Evolutionary conservation across 2,329 filamentous ascomycete genomes (phyloP).

Genomic region (Whalleya microplaca): DNA sequence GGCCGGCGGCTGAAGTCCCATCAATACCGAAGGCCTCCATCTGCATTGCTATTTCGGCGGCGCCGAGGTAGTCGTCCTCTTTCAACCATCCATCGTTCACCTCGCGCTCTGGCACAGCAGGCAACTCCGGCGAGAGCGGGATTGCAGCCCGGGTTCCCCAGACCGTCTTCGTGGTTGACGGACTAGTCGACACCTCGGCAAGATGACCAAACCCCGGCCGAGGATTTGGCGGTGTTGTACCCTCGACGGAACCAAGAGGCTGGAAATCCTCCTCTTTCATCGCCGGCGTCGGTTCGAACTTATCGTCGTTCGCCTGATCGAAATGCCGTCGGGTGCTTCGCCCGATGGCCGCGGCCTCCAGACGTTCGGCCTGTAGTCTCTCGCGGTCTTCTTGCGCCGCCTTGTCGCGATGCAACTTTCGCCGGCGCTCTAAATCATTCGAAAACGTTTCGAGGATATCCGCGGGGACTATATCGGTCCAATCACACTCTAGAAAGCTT

Average conservation of each 20-base stretch:
- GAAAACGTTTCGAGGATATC: conserved; percentile 76
- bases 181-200: conserved; percentile 80
- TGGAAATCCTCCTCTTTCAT: conserved; percentile 67
- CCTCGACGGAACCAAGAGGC: conserved; percentile 56
- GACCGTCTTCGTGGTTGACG: conserved; percentile 76
- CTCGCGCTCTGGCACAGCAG: conserved; percentile 43
- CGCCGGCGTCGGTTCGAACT: conserved; percentile 42
- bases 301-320: conserved; percentile 44
- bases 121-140: conserved; percentile 59
- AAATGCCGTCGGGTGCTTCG: conserved; percentile 48
- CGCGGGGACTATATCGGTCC: conserved; percentile 83
- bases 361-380: conserved; percentile 76
- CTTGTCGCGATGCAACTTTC: conserved; percentile 81
- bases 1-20: conserved; percentile 20
- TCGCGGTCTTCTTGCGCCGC: conserved; percentile 86
- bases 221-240: conserved; percentile 59
- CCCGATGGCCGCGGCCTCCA: conserved; percentile 72
- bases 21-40: conserved; percentile 57
- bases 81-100: conserved; percentile 84
- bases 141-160: conserved; percentile 89
- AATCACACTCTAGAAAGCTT: conserved; percentile 90
- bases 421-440: conserved; percentile 74
- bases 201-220: conserved; percentile 68
- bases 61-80: conserved; percentile 72
- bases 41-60: conserved; percentile 63